Conservation (phyloP, 257 asterid genomes). For the Dorcoceras hygrometricum region DNA sequence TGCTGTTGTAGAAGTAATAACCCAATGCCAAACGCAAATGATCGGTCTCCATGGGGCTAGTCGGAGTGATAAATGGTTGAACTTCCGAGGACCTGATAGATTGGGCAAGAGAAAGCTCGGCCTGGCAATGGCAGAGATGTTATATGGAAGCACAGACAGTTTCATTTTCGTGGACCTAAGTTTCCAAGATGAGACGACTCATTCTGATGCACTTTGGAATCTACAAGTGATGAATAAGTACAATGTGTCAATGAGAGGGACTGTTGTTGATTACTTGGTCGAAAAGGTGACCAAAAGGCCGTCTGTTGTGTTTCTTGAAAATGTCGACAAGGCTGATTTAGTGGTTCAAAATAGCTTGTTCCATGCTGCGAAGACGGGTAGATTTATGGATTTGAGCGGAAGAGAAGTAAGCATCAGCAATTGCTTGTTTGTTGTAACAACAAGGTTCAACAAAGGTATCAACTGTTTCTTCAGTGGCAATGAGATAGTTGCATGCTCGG, state of each 20-base stretch:
- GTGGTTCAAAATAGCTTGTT: slow-evolving; percentile 63
- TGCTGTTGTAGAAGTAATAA: slow-evolving; percentile 43
- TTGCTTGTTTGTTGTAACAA: slow-evolving; percentile 55
- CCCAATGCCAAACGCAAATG: slow-evolving; percentile 26
- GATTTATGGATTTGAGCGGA: slow-evolving; percentile 60
- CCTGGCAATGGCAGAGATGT: slow-evolving; percentile 49
- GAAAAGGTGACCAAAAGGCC: slow-evolving; percentile 67
- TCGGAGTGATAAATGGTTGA: slow-evolving; percentile 63
- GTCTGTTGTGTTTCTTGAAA: slow-evolving; percentile 65
- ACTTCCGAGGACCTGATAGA: slow-evolving; percentile 59
- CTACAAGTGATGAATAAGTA: slow-evolving; percentile 34
- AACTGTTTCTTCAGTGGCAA: slow-evolving; percentile 1
- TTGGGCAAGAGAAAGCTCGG: slow-evolving; percentile 66
- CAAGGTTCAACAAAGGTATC: slow-evolving; percentile 25
- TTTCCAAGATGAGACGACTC: slow-evolving; percentile 35
- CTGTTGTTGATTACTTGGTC: slow-evolving; percentile 62
- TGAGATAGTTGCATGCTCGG: slow-evolving; percentile 31
- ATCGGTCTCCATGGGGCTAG: slow-evolving; percentile 24
- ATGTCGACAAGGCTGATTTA: slow-evolving; percentile 64
- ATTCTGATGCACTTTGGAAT: slow-evolving; percentile 28
- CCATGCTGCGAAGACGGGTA: slow-evolving; percentile 54
- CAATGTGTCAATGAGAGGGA: slow-evolving; percentile 47
- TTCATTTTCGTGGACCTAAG: slow-evolving; percentile 55
- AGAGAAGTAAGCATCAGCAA: slow-evolving; percentile 55
- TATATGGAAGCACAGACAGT: slow-evolving; percentile 53